Conservation (phyloP, 805 yeast species). For the Candida ficus region DNA sequence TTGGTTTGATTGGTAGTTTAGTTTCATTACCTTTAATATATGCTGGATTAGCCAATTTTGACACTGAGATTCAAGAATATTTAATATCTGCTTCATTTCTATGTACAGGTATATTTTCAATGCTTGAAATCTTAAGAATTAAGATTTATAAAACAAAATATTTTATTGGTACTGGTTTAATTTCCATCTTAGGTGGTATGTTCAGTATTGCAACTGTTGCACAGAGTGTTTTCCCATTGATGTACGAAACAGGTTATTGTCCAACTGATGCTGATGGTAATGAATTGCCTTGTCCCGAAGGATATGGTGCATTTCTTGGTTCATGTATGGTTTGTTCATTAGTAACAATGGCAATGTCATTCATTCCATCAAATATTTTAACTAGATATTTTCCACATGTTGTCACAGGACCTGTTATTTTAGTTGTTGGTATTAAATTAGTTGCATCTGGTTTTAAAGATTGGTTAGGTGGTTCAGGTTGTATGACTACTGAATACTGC, state of each 20-base stretch:
- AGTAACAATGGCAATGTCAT: slow-evolving; percentile 65
- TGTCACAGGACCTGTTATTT: slow-evolving; percentile 90
- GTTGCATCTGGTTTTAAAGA: slow-evolving; percentile 71
- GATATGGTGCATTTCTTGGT: slow-evolving; percentile 82
- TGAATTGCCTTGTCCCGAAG: slow-evolving; percentile 76
- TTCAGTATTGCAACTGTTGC: slow-evolving; percentile 86
- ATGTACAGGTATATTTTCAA: slow-evolving; percentile 63
- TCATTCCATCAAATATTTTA: slow-evolving; percentile 66
- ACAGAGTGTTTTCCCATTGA: slow-evolving; percentile 66
- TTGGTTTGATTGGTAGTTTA: slow-evolving; percentile 93
- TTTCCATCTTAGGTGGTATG: slow-evolving; percentile 88
- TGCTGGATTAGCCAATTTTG: slow-evolving; percentile 56
- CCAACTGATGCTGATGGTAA: slow-evolving; percentile 60
- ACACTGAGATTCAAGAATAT: slow-evolving; percentile 45
- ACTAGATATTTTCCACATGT: slow-evolving; percentile 80
- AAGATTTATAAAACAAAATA: slow-evolving; percentile 69
- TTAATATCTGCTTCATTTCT: slow-evolving; percentile 70
- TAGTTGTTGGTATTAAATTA: slow-evolving; percentile 71
- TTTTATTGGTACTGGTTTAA: slow-evolving; percentile 80
- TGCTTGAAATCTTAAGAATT: slow-evolving; percentile 75
- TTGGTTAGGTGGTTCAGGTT: slow-evolving; percentile 85
- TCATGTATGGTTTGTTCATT: slow-evolving; percentile 74
- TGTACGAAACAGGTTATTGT: slow-evolving; percentile 72
- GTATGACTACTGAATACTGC: slow-evolving; percentile 38
- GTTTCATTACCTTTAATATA: slow-evolving; percentile 80